Evolutionary conservation across 352 stramenopile genomes (phyloP).

Genomic region (Pelagophyceae sp.): DNA sequence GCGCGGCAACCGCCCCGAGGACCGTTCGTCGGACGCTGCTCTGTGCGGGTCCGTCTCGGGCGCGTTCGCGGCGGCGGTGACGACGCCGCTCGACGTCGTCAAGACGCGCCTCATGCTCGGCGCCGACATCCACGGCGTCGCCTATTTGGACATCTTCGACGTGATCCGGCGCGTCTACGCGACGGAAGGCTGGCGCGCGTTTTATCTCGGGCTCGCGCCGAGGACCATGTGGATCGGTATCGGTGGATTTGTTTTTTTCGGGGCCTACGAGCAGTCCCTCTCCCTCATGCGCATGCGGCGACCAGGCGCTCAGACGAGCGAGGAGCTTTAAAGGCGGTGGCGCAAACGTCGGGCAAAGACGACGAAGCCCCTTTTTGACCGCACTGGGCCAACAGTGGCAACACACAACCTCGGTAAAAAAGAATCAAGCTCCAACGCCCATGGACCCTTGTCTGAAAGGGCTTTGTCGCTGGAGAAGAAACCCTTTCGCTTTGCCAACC

Average conservation of each 20-base stretch:
- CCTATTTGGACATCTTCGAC: conserved; percentile 77
- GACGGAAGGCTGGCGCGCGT: conserved; percentile 73
- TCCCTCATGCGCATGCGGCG: neutral
- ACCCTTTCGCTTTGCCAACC: too few species aligned
- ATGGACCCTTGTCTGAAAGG: too few species aligned
- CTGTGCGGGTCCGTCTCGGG: conserved; percentile 87
- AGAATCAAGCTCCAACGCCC: too few species aligned
- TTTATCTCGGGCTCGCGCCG: conserved; percentile 87
- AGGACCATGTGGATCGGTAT: conserved; percentile 98
- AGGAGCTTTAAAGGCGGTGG: too few species aligned
- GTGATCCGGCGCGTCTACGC: conserved; percentile 75
- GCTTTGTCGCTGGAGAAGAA: too few species aligned
- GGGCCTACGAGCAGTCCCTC: conserved; percentile 76
- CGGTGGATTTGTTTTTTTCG: conserved; percentile 99
- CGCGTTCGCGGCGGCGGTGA: conserved; percentile 85
- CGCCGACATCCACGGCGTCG: conserved; percentile 71
- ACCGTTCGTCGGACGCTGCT: conserved; percentile 74
- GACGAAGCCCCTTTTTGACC: too few species aligned
- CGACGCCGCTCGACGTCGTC: conserved; percentile 97
- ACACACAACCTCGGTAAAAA: too few species aligned
- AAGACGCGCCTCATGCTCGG: conserved; percentile 98
- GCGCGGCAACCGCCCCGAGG: conserved; percentile 33
- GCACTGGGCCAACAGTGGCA: too few species aligned
- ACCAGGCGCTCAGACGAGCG: too few species aligned
- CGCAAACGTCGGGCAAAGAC: too few species aligned